These are phyloP conservation scores for Pezicula rhizophila DNA, from an alignment of 2,329 filamentous ascomycete genomes.

Conservation along the genomic window DNA sequence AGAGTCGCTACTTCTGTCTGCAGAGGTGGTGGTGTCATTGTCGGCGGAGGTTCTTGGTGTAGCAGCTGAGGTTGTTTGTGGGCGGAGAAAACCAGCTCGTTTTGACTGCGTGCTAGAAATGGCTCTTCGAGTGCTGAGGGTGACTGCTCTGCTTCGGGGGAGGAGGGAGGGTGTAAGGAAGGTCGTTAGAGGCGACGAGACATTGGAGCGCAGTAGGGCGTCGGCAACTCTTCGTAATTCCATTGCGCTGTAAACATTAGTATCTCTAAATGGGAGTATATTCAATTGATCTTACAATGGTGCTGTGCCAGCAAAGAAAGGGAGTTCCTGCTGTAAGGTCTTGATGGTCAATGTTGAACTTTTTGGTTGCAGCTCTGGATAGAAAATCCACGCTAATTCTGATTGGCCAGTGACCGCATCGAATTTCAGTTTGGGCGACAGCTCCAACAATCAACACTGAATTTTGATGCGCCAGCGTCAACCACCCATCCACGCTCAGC, in stretches of 20 bases:
- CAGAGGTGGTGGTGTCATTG: background rate
- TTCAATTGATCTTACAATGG: constrained; percentile 11
- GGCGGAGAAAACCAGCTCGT: background rate
- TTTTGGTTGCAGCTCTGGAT: no score
- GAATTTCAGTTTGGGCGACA: background rate
- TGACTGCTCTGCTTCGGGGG: constrained; percentile 8
- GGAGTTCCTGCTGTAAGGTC: constrained; percentile 2
- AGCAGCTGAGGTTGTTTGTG: background rate
- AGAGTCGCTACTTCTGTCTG: background rate
- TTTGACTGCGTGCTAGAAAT: constrained; percentile 1
- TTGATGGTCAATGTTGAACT: no score
- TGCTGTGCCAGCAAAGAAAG: constrained; percentile 5
- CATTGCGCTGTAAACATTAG: constrained; percentile 20
- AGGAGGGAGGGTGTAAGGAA: constrained; percentile 20
- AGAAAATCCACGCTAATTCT: background rate
- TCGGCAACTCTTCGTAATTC: constrained; percentile 28
- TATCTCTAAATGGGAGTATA: constrained; percentile 3
- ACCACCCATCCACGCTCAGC: background rate
- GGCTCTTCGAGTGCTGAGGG: background rate
- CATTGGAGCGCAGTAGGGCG: constrained; percentile 23
- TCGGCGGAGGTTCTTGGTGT: background rate
- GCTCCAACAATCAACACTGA: background rate
- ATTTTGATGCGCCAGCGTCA: background rate
- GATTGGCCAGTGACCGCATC: background rate
- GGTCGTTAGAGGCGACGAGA: constrained; percentile 17